phyloP scores from a whole-genome alignment of 2,329 filamentous ascomycete genomes.

The Ilyonectria robusta region DNA sequence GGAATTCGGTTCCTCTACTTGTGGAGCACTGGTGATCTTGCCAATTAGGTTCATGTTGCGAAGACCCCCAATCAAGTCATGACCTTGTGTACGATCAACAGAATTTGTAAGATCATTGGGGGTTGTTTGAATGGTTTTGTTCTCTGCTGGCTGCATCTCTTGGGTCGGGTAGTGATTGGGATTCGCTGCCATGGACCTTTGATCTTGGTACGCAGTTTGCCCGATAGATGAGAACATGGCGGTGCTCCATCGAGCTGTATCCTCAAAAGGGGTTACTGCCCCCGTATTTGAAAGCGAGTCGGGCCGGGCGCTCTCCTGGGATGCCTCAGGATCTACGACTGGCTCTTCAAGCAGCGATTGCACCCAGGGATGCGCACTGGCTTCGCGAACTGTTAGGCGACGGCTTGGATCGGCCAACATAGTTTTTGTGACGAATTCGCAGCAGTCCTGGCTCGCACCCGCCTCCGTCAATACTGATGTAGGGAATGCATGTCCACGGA shows the following conservation, averaged over 20 bases:
- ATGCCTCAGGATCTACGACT: not conserved
- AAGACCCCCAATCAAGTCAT: too few relatives aligned
- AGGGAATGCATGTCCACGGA: not conserved
- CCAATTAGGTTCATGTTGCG: too few relatives aligned
- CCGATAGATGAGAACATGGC: not conserved
- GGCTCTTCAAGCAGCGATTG: not conserved
- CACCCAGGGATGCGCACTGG: not conserved
- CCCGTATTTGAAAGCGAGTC: not conserved
- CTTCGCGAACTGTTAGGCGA: not conserved
- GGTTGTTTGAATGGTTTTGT: too few relatives aligned
- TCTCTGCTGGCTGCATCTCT: too few relatives aligned
- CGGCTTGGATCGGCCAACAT: not conserved
- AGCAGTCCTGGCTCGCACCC: not conserved
- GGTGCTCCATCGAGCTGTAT: not conserved
- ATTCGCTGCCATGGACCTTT: too few relatives aligned
- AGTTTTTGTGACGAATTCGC: not conserved
- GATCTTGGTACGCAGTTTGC: not conserved
- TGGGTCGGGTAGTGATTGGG: too few relatives aligned
- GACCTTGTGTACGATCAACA: too few relatives aligned
- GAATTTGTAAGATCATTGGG: too few relatives aligned
- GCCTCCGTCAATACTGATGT: not conserved
- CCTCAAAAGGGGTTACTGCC: not conserved
- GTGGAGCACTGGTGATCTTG: too few relatives aligned
- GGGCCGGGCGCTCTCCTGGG: not conserved
- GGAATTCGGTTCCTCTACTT: too few relatives aligned